Base-by-base conservation (phyloP, 2,329 filamentous ascomycete species). In the Pestalotiopsis sp. region DNA sequence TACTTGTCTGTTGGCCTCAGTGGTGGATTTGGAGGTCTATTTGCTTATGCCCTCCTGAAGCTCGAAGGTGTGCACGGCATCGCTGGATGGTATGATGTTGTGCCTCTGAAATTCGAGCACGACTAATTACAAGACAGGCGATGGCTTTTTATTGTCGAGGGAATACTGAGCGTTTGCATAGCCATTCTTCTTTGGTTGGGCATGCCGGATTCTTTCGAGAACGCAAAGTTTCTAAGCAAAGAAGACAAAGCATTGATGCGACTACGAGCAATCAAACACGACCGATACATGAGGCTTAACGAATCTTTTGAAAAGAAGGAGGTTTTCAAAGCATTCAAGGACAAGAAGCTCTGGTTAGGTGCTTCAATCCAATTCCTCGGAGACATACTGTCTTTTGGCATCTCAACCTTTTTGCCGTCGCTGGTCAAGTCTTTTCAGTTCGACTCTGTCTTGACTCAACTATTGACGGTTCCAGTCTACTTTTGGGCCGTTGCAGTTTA, bases 141-240 rank as follows among this genome's bases (percentile, higher is more conserved):
- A 20, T 67, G 66, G 66, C 59, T 67, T 7, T 67, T 62, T 39
- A 67, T 67, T 23, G 66, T 67, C 4, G 58, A 67, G 59, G 66
- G 66, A 9, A 45, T 52, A 25, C 58, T 67, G n/a, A 67, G 66
- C 45, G 41, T 67, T 39, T 60, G 60, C n/a, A 60, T 64, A 27
- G 36, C 58, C 23, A 20, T 62, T 23, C 39, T 64, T 11, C 59
- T 67, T 11, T 67, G 66, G 66, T 14, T 45, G 3, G 39, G 57
- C 63, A 69, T 60, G 70, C 70, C 69, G 58, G 67, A 69, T 57
- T 67, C 23, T 41, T 69, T 60, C 57, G 63, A 69, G 52, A 66
- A 61, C 23, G 67, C 67, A 5, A 66, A 65, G n/a, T 69, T 60
- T 45, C 64, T 69, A 4, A 66, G 45, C 14, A 57, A 66, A 6